Evolutionary conservation across 345 rosid species (phyloP).

Genomic region (Isatis tinctoria): DNA sequence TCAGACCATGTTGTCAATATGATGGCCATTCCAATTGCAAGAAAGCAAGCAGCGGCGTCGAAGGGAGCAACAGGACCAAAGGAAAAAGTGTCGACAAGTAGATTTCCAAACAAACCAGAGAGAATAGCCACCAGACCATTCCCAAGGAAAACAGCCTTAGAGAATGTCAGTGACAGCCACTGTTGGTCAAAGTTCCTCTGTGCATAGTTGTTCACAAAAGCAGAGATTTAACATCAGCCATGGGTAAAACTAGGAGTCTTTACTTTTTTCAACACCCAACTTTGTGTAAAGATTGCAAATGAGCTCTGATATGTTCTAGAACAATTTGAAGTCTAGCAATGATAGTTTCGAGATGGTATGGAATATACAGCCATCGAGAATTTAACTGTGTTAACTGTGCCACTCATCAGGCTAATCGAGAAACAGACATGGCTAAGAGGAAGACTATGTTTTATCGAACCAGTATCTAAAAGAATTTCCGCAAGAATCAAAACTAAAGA

Average conservation of each 20-base stretch:
- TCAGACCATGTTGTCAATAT: constrained; percentile 83
- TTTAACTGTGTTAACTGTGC: background rate
- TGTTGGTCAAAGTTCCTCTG: constrained; percentile 87
- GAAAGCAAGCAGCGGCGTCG: constrained; percentile 94
- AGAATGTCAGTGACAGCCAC: constrained; percentile 88
- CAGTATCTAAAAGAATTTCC: background rate
- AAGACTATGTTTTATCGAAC: background rate
- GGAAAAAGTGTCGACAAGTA: constrained; percentile 70
- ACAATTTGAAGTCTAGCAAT: background rate
- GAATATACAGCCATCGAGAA: background rate
- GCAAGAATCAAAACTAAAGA: background rate
- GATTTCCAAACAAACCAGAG: constrained; percentile 78
- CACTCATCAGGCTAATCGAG: background rate
- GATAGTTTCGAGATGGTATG: background rate
- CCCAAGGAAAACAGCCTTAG: constrained; percentile 91
- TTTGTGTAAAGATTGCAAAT: background rate
- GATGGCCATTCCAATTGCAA: constrained; percentile 86
- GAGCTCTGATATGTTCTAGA: background rate
- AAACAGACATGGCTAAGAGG: background rate
- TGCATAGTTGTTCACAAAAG: constrained; percentile 13
- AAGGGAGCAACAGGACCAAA: constrained; percentile 98
- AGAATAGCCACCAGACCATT: constrained; percentile 91
- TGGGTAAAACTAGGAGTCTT: background rate
- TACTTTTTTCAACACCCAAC: background rate
- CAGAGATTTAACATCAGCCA: constrained; percentile 6